Conservation (phyloP, 2,329 filamentous ascomycete genomes). For the Neocucurbitaria cava region DNA sequence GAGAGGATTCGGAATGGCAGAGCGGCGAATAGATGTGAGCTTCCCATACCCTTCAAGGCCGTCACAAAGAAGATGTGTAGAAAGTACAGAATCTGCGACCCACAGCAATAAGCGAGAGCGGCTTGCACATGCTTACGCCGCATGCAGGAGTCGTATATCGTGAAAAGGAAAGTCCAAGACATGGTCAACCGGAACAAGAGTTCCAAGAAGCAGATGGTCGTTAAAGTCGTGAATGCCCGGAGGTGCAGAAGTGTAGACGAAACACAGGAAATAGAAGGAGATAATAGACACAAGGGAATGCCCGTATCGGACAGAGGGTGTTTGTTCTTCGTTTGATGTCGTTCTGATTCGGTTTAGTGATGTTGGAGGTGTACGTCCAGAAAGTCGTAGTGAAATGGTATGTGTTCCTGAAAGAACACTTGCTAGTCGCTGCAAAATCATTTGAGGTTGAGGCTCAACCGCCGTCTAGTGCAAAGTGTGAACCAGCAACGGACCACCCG, state of each 20-base stretch:
- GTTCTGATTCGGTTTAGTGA: constrained; percentile 27
- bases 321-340: constrained; percentile 4
- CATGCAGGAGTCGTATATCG: constrained; percentile 49
- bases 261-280: constrained; percentile 41
- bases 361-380: constrained; percentile 63
- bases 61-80: constrained; percentile 38
- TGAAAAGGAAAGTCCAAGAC: constrained; percentile 39
- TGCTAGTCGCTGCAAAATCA: constrained; percentile 27
- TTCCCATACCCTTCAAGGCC: constrained; percentile 22
- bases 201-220: constrained; percentile 39
- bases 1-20: constrained; percentile 22
- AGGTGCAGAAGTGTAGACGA: constrained; percentile 37
- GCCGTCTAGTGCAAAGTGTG: constrained; percentile 31
- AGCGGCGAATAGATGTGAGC: constrained; percentile 21
- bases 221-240: constrained; percentile 47
- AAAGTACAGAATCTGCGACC: constrained; percentile 47
- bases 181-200: constrained; percentile 28
- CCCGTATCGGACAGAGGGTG: constrained; percentile 17
- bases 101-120: constrained; percentile 37
- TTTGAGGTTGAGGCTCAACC: constrained; percentile 24
- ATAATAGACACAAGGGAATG: constrained; percentile 42
- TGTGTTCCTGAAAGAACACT: constrained; percentile 22
- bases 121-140: constrained; percentile 41
- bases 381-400: constrained; percentile 41
- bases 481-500: constrained; percentile 30